Percentiles rank a stretch among this genome's conserved stretches.
phyloP scores from a whole-genome alignment of 202 grass and related monocot genomes.

The Dendrocalamus latiflorus region DNA sequence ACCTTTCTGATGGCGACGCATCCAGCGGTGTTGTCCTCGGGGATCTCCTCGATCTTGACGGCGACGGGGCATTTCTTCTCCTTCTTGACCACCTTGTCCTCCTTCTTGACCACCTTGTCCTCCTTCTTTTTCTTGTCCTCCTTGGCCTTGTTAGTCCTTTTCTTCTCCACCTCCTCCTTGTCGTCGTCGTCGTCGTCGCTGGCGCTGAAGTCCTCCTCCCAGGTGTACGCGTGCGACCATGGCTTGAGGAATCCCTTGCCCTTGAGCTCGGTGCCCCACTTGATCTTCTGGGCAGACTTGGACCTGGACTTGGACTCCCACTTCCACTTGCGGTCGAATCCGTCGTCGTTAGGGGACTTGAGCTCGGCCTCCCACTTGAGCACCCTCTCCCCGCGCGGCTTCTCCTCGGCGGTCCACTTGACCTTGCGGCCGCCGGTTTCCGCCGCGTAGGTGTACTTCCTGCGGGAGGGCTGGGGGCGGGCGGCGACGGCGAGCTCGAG shows the following conservation, averaged over 20 bases:
- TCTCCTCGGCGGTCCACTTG: conserved; percentile 60
- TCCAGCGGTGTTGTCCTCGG: conserved; percentile 47
- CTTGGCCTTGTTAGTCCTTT: neutral
- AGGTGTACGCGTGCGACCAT: conserved; percentile 59
- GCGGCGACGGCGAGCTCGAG: conserved; percentile 58
- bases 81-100: neutral
- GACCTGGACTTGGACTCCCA: conserved; percentile 62
- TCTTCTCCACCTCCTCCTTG: neutral
- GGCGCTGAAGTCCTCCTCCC: conserved; percentile 40
- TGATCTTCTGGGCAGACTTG: conserved; percentile 31
- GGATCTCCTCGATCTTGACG: conserved; percentile 63
- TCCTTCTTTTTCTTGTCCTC: neutral
- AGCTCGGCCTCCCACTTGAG: conserved; percentile 66
- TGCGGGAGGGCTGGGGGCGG: conserved; percentile 17
- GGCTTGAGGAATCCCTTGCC: conserved; percentile 61
- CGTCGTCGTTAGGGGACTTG: conserved; percentile 38
- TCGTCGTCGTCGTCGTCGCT: conserved; percentile 5
- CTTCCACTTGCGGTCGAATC: conserved; percentile 83
- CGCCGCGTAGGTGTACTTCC: conserved; percentile 64
- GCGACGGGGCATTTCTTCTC: conserved; percentile 31
- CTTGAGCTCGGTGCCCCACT: conserved; percentile 65
- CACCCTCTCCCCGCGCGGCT: conserved; percentile 33
- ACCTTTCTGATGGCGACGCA: conserved; percentile 74
- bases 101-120: neutral
- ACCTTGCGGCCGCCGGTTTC: conserved; percentile 57